Evolutionary conservation across 2,329 filamentous ascomycete genomes (phyloP), one percentile per base, ranked within the genome.

Genomic region (Gaeumannomyces sp.): DNA sequence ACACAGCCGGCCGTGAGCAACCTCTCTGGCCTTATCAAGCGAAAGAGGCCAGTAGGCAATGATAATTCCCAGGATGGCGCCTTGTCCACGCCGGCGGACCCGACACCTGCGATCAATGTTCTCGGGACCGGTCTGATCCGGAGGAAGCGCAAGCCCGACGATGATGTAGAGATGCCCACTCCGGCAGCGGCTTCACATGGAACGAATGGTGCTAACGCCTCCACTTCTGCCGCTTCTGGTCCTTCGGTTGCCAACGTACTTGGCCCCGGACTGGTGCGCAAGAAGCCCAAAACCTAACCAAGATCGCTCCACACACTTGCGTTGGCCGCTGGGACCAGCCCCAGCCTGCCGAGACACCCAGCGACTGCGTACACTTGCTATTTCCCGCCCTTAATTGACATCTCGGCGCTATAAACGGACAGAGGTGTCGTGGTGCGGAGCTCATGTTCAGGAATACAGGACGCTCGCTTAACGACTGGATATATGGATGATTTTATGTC

Each of bases 11-110:
- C 65, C 3, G 74, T 83, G 2, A 84, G 82, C 62, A 81, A 84
- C 64, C 67, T 85, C 29, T 78, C 80, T 0, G 79, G 78, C 0
- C 72, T 85, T 28, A 73, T 85, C 28, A 83, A 72, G 61, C 71
- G 71, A 61, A 76, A 76, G 56, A 65, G 67, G 28, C 38, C 65
- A 78, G 71, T 74, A 77, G 64, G 56, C 14, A 60, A 6, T 38
- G 58, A 25, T 8, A 27, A 56, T 19, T 57, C 53, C 6, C 19
- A 5, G 50, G 45, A 28, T 57, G 58, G 33, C 16, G 19, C 28
- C 16, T 58, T 65, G 4, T 31, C 16, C 13, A 45, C 33, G 25
- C 29, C 13, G 50, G 57, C 62, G 10, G 53, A 59, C 19, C 16
- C 56, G 13, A 29, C 27, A 1, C 53, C 53, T 22, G 57, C 31